Evolutionary conservation across 1,139 yeast species (phyloP).

Genomic region (Candida tetrigidarum): DNA sequence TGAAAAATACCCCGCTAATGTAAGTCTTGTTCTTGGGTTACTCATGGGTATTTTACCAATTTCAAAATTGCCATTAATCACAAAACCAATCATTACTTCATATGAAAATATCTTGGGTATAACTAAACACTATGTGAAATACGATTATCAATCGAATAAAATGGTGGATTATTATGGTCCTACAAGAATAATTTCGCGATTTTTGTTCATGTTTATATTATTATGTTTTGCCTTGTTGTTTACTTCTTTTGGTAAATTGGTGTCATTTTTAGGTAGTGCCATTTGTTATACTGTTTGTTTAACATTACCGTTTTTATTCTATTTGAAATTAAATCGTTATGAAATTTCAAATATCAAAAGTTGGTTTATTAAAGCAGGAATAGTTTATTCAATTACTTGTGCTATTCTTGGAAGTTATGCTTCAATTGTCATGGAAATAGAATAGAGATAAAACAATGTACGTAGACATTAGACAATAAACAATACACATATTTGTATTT

Average conservation of each 20-base stretch:
- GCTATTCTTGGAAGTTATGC: slow-evolving; percentile 54
- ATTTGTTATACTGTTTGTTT: slow-evolving; percentile 82
- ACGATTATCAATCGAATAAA: slow-evolving; percentile 11
- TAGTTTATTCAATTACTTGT: slow-evolving; percentile 46
- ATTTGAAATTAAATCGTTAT: slow-evolving; percentile 57
- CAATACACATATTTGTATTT: neutral
- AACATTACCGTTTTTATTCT: slow-evolving; percentile 75
- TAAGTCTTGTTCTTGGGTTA: slow-evolving; percentile 34
- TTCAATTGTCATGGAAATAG: slow-evolving; percentile 16
- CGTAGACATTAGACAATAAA: neutral
- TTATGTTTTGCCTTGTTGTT: slow-evolving; percentile 59
- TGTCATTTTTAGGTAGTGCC: slow-evolving; percentile 83
- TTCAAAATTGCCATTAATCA: slow-evolving; percentile 44
- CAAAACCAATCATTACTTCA: slow-evolving; percentile 45
- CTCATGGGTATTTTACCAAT: slow-evolving; percentile 46
- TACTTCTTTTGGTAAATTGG: slow-evolving; percentile 80
- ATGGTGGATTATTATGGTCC: slow-evolving; percentile 20
- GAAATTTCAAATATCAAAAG: slow-evolving; percentile 45
- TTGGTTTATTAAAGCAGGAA: slow-evolving; percentile 46
- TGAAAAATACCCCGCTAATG: slow-evolving; percentile 34
- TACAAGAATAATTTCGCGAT: slow-evolving; percentile 32
- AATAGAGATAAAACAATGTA: no score
- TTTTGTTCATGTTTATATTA: slow-evolving; percentile 27
- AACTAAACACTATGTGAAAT: slow-evolving; percentile 10
- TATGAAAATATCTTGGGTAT: slow-evolving; percentile 33